Base-by-base conservation (phyloP, 768 basidiomycete species). In the Rhodosporidiobolus sp. region DNA sequence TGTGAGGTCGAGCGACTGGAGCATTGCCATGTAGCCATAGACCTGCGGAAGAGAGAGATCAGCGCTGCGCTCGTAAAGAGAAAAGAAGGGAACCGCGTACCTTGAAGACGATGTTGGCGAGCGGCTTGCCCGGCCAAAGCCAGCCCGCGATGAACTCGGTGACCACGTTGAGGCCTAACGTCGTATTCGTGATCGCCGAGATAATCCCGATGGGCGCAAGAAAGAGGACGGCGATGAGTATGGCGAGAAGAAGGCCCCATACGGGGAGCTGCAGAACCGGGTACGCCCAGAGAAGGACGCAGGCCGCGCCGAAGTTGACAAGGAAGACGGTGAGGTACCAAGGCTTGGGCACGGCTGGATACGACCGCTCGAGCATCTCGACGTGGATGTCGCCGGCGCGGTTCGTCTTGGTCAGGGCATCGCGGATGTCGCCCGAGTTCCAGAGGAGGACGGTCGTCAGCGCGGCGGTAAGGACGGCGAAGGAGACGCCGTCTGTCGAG, bases 71-170 rank as follows among this genome's bases (percentile, higher is more conserved):
- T 9, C 24, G 4, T 32, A 45, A 19, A 24, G 22, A 34, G 30
- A 20, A 2, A 20, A 32, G 57, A 19, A 45, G 20, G 20, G 24
- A 12, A 4, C 38, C 11, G 24, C 48, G 7, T 45, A 71, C 58
- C 59, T 79, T 79, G 76, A 81, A 79, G 14, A 67, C 67, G n/a
- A 80, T 73, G 70, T 81, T 81, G 6, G 73, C 76, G 26, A 78
- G 70, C 28, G 76, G 77, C 45, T 67, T 56, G 0, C 79, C 79
- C 2, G 79, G 79, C 55, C 76, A 74, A 26, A 81, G 67, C 43
- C 71, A 78, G 3, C 80, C 80, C 3, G 77, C 75, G 22, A 80
- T 63, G 35, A 81, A 79, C 69, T 81, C 80, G 30, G 78, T 80
- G 52, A 65, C 32, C 26, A 66, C 80, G 54, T 81, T 81, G 14